Conservation (phyloP, 768 basidiomycete species). For the Coprinellus micaceus region DNA sequence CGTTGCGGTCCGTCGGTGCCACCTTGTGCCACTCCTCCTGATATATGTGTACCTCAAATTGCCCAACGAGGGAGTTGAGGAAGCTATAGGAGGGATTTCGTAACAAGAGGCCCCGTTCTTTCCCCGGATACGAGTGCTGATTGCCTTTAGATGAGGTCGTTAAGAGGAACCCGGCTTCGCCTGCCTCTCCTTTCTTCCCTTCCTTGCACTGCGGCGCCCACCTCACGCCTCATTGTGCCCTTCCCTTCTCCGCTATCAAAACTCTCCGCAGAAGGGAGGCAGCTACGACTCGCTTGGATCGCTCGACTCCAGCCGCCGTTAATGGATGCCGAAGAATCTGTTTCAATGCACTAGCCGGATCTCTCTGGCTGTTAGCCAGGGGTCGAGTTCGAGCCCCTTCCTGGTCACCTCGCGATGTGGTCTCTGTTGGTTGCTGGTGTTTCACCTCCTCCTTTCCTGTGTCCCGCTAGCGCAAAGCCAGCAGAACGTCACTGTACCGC, state of each 20-base stretch:
- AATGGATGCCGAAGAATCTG: conserved; percentile 1
- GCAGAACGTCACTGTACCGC: conserved; percentile 35
- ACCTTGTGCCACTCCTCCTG: too few species aligned
- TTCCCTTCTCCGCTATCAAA: neutral
- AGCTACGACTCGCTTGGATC: neutral
- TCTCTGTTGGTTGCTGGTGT: neutral
- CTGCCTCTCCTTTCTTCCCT: too few species aligned
- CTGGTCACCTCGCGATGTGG: neutral
- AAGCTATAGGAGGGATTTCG: too few species aligned
- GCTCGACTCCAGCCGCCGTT: neutral
- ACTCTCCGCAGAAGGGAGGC: neutral
- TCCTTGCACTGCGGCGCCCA: neutral
- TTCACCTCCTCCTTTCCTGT: neutral
- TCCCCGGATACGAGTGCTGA: too few species aligned
- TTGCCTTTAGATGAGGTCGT: too few species aligned
- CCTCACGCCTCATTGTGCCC: neutral
- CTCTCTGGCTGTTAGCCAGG: neutral
- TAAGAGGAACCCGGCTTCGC: too few species aligned
- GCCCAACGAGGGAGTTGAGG: too few species aligned
- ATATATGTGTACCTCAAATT: too few species aligned
- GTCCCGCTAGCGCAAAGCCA: conserved; percentile 2
- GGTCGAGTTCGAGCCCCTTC: neutral
- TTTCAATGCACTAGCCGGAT: conserved; percentile 1
- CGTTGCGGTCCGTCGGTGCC: too few species aligned
- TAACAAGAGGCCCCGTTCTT: too few species aligned